Percentiles rank a stretch among this genome's conserved stretches.
Evolutionary conservation across 768 basidiomycete species (phyloP).

Genomic region (Paxillus rubicundulus): DNA sequence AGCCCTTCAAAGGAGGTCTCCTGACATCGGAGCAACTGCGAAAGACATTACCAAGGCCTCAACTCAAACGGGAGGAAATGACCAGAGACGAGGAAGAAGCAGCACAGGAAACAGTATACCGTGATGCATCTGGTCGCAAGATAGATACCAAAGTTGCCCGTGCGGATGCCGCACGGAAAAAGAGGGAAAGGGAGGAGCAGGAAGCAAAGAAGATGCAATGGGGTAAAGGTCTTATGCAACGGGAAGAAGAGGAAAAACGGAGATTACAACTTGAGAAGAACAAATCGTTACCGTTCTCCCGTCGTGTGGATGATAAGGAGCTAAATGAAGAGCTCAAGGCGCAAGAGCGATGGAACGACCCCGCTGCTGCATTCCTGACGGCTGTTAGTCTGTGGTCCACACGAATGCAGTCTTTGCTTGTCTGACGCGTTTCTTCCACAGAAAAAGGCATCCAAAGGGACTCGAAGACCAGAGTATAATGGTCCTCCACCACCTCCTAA

Average conservation of each 20-base stretch:
- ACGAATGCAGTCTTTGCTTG: not conserved
- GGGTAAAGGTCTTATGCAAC: slow-evolving; percentile 94
- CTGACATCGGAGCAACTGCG: slow-evolving; percentile 73
- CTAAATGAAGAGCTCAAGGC: slow-evolving; percentile 84
- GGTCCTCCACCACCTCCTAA: slow-evolving; percentile 92
- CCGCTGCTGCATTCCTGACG: slow-evolving; percentile 91
- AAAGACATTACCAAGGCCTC: slow-evolving; percentile 51
- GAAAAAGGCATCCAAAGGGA: slow-evolving; percentile 75
- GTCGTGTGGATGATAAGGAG: slow-evolving; percentile 78
- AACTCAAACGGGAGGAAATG: slow-evolving; percentile 36
- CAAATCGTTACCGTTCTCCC: slow-evolving; percentile 62
- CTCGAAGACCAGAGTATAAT: slow-evolving; percentile 78
- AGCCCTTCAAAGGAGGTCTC: slow-evolving; percentile 68
- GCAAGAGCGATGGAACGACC: slow-evolving; percentile 92
- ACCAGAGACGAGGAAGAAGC: slow-evolving; percentile 48
- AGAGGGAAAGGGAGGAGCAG: slow-evolving; percentile 79
- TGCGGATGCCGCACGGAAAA: slow-evolving; percentile 79
- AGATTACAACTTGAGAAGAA: slow-evolving; percentile 67
- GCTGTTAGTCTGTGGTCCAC: slow-evolving; percentile 42
- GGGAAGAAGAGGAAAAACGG: slow-evolving; percentile 71
- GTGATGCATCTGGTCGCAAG: slow-evolving; percentile 83
- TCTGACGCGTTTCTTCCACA: slow-evolving; percentile 29
- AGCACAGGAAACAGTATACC: slow-evolving; percentile 90
- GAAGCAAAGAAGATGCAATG: slow-evolving; percentile 95
- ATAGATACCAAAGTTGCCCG: slow-evolving; percentile 84